Base-by-base conservation (phyloP, 1,284 basidiomycete genomes). In the Papiliotrema terrestris region DNA sequence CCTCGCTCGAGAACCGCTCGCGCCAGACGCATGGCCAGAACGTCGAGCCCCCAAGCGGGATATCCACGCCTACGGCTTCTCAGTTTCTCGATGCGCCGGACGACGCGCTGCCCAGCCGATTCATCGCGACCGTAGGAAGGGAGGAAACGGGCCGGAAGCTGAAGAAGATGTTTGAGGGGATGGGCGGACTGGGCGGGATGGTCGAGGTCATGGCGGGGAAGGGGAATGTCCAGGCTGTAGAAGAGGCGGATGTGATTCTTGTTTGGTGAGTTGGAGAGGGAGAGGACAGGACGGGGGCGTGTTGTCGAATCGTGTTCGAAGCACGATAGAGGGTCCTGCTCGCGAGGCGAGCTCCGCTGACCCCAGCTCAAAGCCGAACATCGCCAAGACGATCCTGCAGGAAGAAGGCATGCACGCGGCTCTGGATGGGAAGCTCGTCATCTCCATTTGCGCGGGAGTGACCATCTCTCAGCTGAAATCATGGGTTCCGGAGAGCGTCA, bases 371-470 rank as follows among this genome's bases (percentile, higher is more conserved):
- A 99, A 99, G 76, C 96, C 96, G 2, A 88, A 98, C 66, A 79
- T 94, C 58, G 92, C 92, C 0, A 80, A 85, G 48, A 69, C 78
- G 22, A 89, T 98, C 62, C 80, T 98, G 20, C 75, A 74, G 19
- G 86, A 90, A 67, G 70, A 82, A 8, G 93, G 92, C n/a, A 89
- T 98, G 80, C 79, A 80, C 46, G 87, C 91, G 54, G 95, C 92
- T 1, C 79, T 98, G 43, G 83, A 85, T 36, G 87, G 87, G 48
- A 98, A 98, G 77, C 83, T 98, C 1, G 80, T 99, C 56, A 89
- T 98, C 71, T 97, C 94, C 63, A 98, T 98, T 68, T 86, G 96
- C 43, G 95, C 96, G 9, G 96, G 96, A 61, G 86, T 97, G 5
- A 95, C 89, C 17, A 90, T 98, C 63, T 66, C 80, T 17, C 93